Evolutionary conservation across 2,329 filamentous ascomycete species (phyloP).

Genomic region (Amylocarpus encephaloides): DNA sequence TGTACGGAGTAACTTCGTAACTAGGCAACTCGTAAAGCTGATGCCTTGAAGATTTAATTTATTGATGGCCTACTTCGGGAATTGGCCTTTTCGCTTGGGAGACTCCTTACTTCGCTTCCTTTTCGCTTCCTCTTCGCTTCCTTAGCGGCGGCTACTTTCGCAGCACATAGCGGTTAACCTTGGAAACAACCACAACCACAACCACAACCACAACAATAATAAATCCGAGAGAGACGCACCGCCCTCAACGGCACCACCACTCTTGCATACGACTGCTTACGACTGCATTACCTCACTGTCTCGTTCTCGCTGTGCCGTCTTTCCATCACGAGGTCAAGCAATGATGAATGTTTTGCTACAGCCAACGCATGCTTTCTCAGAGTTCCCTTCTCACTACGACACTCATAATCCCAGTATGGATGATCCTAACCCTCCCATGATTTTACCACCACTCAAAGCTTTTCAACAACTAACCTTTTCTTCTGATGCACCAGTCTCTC

Average conservation of each 20-base stretch:
- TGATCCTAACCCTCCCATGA: conserved; percentile 34
- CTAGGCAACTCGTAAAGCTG: too few species aligned
- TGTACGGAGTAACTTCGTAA: too few species aligned
- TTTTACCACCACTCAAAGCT: conserved; percentile 24
- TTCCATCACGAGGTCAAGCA: conserved; percentile 12
- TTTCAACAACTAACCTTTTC: conserved; percentile 7
- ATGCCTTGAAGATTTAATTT: too few species aligned
- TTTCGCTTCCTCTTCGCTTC: neutral
- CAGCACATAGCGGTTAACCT: too few species aligned
- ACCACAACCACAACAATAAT: too few species aligned
- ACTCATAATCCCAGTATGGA: conserved; percentile 48
- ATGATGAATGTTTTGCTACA: conserved; percentile 58
- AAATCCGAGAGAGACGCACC: too few species aligned
- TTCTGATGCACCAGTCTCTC: conserved; percentile 35
- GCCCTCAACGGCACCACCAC: too few species aligned
- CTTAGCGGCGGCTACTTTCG: too few species aligned
- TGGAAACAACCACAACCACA: too few species aligned
- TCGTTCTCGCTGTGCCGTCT: neutral
- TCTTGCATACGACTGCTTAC: too few species aligned
- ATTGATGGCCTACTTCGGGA: too few species aligned
- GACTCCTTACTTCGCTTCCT: neutral
- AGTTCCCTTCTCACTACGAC: conserved; percentile 52
- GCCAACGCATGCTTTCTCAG: conserved; percentile 50
- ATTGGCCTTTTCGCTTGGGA: too few species aligned
- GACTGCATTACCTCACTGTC: neutral